Evolutionary conservation across 2,329 filamentous ascomycete species (phyloP).

Genomic region (Elsinoe necatrix): DNA sequence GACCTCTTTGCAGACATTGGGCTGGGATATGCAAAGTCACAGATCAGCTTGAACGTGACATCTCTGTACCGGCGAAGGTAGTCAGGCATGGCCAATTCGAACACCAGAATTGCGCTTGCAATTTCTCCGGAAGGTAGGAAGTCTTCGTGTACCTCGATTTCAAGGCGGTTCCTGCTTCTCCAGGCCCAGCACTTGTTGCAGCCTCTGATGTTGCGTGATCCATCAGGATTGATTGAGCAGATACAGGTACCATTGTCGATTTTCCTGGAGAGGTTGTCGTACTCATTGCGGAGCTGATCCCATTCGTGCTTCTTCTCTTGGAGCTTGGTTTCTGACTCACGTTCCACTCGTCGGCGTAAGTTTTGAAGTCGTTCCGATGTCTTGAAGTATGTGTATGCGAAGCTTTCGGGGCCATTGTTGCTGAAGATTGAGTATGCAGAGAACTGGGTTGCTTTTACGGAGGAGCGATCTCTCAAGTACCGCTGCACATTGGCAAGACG

Average conservation of each 20-base stretch:
- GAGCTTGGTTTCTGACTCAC: conserved; percentile 23
- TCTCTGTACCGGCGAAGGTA: conserved; percentile 45
- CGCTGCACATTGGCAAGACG: conserved; percentile 44
- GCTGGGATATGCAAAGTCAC: conserved; percentile 29
- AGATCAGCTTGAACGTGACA: conserved; percentile 43
- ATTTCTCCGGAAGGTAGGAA: no score
- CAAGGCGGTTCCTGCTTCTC: conserved; percentile 32
- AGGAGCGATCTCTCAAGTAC: conserved; percentile 39
- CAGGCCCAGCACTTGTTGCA: conserved; percentile 41
- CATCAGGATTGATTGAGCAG: not conserved
- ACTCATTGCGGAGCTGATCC: conserved; percentile 20
- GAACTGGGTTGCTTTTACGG: not conserved
- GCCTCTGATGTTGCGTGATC: conserved; percentile 12
- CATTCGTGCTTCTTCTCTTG: conserved; percentile 34
- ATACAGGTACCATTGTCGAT: not conserved
- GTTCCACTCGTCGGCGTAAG: conserved; percentile 29
- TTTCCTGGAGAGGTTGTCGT: not conserved
- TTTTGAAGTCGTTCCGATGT: not conserved
- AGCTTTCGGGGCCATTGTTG: conserved; percentile 40
- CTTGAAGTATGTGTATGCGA: not conserved
- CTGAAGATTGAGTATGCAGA: conserved; percentile 16
- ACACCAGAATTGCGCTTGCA: conserved; percentile 39
- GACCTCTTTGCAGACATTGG: conserved; percentile 3
- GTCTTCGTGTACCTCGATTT: conserved; percentile 42
- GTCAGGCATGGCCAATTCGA: conserved; percentile 44